Conservation (phyloP, 306 rosid genomes). For the Notholithocarpus densiflorus region DNA sequence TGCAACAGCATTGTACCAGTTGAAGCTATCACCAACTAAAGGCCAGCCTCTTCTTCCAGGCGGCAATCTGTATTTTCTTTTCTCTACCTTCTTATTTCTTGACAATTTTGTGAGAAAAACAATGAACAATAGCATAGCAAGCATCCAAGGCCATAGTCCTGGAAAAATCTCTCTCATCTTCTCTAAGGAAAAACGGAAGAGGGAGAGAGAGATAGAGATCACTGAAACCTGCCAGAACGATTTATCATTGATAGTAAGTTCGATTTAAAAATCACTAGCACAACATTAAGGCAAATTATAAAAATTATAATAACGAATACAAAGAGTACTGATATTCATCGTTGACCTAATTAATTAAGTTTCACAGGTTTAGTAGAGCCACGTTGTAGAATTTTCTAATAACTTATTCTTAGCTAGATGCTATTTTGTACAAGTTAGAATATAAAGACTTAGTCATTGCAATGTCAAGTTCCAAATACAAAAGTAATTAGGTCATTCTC, state of each 20-base stretch:
- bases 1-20: constrained; percentile 88
- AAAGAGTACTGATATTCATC: not conserved
- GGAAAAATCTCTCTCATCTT: constrained; percentile 46
- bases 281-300: not conserved
- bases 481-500: not conserved
- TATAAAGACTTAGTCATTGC: not conserved
- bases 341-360: constrained; percentile 19
- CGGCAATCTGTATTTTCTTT: constrained; percentile 42
- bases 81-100: constrained; percentile 18
- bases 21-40: constrained; percentile 81
- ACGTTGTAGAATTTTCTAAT: constrained; percentile 10
- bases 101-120: constrained; percentile 33
- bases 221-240: constrained; percentile 26
- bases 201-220: constrained; percentile 7
- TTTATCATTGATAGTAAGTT: constrained; percentile 1
- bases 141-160: constrained; percentile 35
- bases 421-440: not conserved
- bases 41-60: constrained; percentile 96
- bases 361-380: constrained; percentile 4
- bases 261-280: not conserved
- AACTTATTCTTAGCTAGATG: constrained; percentile 2
- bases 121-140: constrained; percentile 28
- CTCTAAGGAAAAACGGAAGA: constrained; percentile 23
- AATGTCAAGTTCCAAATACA: not conserved
- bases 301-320: not conserved